Base-by-base conservation (phyloP, 1,139 yeast species). In the Magnusiomyces suaveolens region DNA sequence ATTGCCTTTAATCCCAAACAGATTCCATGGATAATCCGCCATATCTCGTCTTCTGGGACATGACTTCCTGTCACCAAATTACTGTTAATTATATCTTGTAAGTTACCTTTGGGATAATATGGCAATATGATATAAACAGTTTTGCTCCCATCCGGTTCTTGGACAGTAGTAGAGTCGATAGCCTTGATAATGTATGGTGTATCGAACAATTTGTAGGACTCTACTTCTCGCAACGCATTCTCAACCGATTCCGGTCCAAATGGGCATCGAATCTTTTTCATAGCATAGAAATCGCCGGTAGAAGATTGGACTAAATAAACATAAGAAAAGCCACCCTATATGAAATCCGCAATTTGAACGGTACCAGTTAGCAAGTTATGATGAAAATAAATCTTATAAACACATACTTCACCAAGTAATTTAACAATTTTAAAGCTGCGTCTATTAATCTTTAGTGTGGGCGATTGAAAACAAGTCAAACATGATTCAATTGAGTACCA, bases 241-340 rank as follows among this genome's bases (percentile, higher is more conserved):
- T 80, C 76, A 36, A 83, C 82, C 62, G 85, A 85, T 61, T 83
- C 88, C 46, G 83, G 77, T 0, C 96, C 96, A 68, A 83, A 87
- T 1, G 95, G 90, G 67, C 97, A 89, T 58, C 90, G 74, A 54
- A 88, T 87, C 72, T 87, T 85, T 71, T 90, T 89, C 63, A 90
- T 71, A 1, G 96, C 96, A 64, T 80, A 86, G 25, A 72, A 66
- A 32, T 81, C 75, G 52, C 77, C 76, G 50, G 73, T 72, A 24
- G 63, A 64, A 56, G 72, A 68, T 61, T 77, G 75, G 8, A 88
- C 96, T 41, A 88, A 73, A 64, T 90, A 90, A n/a, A 88, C 95
- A 63, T 85, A 88, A 1, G 95, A 83, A 65, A 86, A 86, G 4
- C 95, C 95, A 1, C 96, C 95, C 53, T 50, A 2, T 14, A 21